Evolutionary conservation across 2,329 filamentous ascomycete species (phyloP).

Genomic region (Sporothrix brunneoviolacea): DNA sequence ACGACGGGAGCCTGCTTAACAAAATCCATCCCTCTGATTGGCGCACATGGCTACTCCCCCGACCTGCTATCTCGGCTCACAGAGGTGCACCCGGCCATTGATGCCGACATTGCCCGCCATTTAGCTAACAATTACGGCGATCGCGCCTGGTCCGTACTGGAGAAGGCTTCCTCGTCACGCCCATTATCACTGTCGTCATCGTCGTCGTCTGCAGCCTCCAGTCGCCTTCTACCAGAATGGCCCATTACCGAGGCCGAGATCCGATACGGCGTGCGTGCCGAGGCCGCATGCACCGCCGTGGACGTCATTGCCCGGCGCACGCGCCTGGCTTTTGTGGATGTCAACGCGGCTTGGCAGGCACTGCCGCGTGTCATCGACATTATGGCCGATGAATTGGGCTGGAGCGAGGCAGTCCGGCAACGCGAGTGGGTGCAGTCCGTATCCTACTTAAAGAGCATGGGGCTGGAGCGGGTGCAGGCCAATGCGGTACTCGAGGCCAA

Average conservation of each 20-base stretch:
- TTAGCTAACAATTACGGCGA: slow-evolving; percentile 84
- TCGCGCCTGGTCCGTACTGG: slow-evolving; percentile 73
- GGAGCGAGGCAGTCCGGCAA: slow-evolving; percentile 65
- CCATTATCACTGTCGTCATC: too few relatives aligned
- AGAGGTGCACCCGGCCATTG: slow-evolving; percentile 67
- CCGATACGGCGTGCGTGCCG: slow-evolving; percentile 77
- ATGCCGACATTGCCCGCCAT: slow-evolving; percentile 88
- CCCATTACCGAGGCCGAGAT: slow-evolving; percentile 49
- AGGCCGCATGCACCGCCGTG: slow-evolving; percentile 86
- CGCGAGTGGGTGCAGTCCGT: slow-evolving; percentile 69
- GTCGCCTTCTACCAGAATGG: slow-evolving; percentile 3
- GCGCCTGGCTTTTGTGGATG: slow-evolving; percentile 82
- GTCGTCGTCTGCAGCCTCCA: too few relatives aligned
- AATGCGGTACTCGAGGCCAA: not conserved
- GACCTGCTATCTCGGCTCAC: slow-evolving; percentile 32
- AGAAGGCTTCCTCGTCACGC: not conserved
- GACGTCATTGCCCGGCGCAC: slow-evolving; percentile 83
- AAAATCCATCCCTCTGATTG: slow-evolving; percentile 58
- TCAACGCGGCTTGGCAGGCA: slow-evolving; percentile 81
- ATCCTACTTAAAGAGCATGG: slow-evolving; percentile 56
- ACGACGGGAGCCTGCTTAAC: slow-evolving; percentile 30
- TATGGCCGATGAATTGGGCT: slow-evolving; percentile 77
- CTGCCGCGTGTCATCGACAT: slow-evolving; percentile 81
- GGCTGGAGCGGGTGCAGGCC: slow-evolving; percentile 42
- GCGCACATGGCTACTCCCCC: slow-evolving; percentile 56